Base-by-base conservation (phyloP, 257 asterid genomes). In the Scutellaria minor region DNA sequence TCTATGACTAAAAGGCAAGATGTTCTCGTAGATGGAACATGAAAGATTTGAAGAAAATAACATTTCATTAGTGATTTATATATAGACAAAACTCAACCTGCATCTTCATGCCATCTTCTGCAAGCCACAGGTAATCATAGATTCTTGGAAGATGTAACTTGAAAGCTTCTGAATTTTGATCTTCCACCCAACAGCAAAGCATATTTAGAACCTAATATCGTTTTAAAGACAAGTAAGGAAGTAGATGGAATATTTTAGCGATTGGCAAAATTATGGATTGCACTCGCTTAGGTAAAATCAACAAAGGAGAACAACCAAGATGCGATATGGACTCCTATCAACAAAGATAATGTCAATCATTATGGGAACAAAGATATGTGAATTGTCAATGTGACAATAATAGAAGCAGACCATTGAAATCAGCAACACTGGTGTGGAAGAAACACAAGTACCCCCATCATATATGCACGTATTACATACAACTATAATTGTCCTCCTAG, bases 41-140 rank as follows among this genome's bases (percentile, higher is more conserved):
- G 22, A 40, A 53, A 68, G 53, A 40, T 66, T 69, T 48, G 73
- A 68, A 52, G 62, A 68, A 51, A 66, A 66, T 27, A 54, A 48
- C 48, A 60, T 62, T 48, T 44, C 56, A 31, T 2, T 6, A 27
- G 40, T 20, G 24, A 65, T 72, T 13, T 66, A 31, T 62, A 9
- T 45, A 14, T 3, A 67, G 22, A 54, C 5, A 64, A 15, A 48
- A 55, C 37, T 41, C 63, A 62, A 91, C 98, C 98, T 94, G 96
- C 97, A 91, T 94, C 76, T 94, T 94, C 98, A 94, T 88, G 86
- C 98, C 98, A 83, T 94, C 98, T 83, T 94, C 98, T 53, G 98
- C 98, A 82, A 94, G 60, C 98, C 98, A 94, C 48, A 94, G 70
- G 81, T 86, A 94, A 83, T 94, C 98, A 48, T 84, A 20, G 65